A percentile compares a stretch with the other conserved stretches of the same genome.
Conservation (phyloP, 2,329 filamentous ascomycete genomes). For the Beauveria varroae region DNA sequence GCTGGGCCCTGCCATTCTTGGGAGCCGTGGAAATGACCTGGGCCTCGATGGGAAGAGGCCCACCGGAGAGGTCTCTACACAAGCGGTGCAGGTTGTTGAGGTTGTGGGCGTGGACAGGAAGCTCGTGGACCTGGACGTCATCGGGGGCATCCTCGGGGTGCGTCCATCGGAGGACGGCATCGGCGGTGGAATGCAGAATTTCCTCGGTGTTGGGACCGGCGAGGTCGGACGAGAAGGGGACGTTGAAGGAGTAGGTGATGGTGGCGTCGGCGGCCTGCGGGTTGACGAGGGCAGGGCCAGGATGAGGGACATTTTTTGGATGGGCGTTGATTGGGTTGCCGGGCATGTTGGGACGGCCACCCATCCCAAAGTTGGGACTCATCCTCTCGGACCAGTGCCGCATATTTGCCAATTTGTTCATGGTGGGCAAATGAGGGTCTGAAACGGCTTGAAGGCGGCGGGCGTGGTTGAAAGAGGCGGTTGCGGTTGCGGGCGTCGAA, state of each 20-base stretch:
- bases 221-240: conserved; percentile 89
- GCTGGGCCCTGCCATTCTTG: conserved; percentile 57
- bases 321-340: conserved; percentile 49
- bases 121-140: conserved; percentile 74
- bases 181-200: conserved; percentile 83
- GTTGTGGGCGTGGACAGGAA: conserved; percentile 88
- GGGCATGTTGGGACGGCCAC: conserved; percentile 45
- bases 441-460: background rate
- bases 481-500: background rate
- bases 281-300: conserved; percentile 53
- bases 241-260: conserved; percentile 94
- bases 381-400: conserved; percentile 66
- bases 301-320: conserved; percentile 45
- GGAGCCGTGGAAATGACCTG: conserved; percentile 77
- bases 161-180: conserved; percentile 86
- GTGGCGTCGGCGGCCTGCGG: conserved; percentile 65
- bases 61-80: conserved; percentile 74
- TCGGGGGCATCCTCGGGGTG: conserved; percentile 83
- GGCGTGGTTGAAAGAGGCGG: background rate
- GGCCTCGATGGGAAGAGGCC: conserved; percentile 67
- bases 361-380: conserved; percentile 61
- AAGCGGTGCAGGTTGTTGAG: conserved; percentile 70
- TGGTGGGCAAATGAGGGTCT: conserved; percentile 31
- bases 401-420: conserved; percentile 67
- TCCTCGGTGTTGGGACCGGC: conserved; percentile 90